Evolutionary conservation across 2,329 filamentous ascomycete species (phyloP), one percentile per base, ranked within the genome.

Genomic region (Alternaria ventricosa): DNA sequence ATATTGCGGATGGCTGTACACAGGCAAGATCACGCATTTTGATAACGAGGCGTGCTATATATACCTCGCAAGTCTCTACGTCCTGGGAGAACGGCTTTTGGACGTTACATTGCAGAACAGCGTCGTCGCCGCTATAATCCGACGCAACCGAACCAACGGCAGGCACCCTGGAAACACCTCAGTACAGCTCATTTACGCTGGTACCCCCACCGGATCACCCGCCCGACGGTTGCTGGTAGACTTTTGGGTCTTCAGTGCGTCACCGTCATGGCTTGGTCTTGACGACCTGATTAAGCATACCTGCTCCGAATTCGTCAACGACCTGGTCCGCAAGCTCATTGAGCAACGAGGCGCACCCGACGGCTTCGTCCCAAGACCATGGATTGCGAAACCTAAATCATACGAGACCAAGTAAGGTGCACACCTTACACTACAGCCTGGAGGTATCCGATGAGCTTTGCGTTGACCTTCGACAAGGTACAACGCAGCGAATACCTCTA

Each of bases 1-100:
- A 6, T 71, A 70, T 18, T 22, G 30, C 53, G 43, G 30, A 6
- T 63, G 56, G 56, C 13, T 63, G 3, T 63, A 63, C 22, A 54
- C 60, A 2, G 22, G 15, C 3, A 60, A 3, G 3, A 3, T 36
- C 8, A 11, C 6, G 18, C 18, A 13, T 20, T 20, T 13, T 28
- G 18, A 20, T 7, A 5, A 25, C 3, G 3, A 12, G 7, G 1
- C 7, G 5, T 6, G 30, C 30, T 25, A 9, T 6, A 15, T 13
- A 7, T 4, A 33, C 8, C 25, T 56, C 5, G 59, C 55, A 15
- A 20, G 44, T 0, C 44, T 65, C 6, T 65, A 59, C 15, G 27
- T 62, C 12, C 20, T 62, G 0, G 59, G 55, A 3, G 50, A 59
- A 12, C 23, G 18, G 15, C 15, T 65, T 20, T 25, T 69, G 15